These are phyloP conservation scores for Ceratocystis huliohia DNA, from an alignment of 2,329 filamentous ascomycete species.

Conservation along the genomic window DNA sequence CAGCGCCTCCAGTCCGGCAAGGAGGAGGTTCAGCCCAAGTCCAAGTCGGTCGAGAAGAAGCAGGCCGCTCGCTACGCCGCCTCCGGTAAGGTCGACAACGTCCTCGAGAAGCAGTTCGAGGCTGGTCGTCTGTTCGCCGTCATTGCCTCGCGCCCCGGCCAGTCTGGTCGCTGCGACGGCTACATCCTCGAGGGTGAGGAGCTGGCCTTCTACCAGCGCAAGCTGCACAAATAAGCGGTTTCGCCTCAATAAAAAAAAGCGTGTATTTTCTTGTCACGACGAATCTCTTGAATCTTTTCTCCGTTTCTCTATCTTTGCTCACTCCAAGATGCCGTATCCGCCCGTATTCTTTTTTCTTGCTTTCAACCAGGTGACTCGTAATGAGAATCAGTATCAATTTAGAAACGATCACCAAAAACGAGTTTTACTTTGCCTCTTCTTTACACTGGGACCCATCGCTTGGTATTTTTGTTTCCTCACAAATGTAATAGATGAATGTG, in stretches of 20 bases:
- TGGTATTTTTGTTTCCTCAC: neutral
- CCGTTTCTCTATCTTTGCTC: too few species aligned
- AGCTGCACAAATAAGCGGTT: conserved; percentile 82
- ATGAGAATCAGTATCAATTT: conserved; percentile 2
- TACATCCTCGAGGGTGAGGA: conserved; percentile 99
- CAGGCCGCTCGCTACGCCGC: conserved; percentile 74
- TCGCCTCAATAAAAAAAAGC: conserved; percentile 22
- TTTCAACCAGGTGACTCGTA: neutral
- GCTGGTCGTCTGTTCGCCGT: conserved; percentile 94
- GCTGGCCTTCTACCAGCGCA: conserved; percentile 99
- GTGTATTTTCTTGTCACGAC: conserved; percentile 17
- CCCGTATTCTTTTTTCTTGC: conserved; percentile 8
- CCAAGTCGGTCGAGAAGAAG: conserved; percentile 92
- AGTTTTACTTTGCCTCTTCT: neutral
- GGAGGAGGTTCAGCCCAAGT: conserved; percentile 71
- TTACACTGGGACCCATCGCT: neutral
- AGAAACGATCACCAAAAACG: conserved; percentile 4
- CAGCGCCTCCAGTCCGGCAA: conserved; percentile 59
- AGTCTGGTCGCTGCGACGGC: conserved; percentile 91
- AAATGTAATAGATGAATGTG: neutral
- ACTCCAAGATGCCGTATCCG: neutral
- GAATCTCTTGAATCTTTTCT: neutral
- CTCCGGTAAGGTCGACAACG: conserved; percentile 80
- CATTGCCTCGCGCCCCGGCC: conserved; percentile 81
- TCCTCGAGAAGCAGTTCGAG: conserved; percentile 98